phyloP scores from a whole-genome alignment of 192 early-diverging fungal genomes.

The Cetraspora pellucida region DNA sequence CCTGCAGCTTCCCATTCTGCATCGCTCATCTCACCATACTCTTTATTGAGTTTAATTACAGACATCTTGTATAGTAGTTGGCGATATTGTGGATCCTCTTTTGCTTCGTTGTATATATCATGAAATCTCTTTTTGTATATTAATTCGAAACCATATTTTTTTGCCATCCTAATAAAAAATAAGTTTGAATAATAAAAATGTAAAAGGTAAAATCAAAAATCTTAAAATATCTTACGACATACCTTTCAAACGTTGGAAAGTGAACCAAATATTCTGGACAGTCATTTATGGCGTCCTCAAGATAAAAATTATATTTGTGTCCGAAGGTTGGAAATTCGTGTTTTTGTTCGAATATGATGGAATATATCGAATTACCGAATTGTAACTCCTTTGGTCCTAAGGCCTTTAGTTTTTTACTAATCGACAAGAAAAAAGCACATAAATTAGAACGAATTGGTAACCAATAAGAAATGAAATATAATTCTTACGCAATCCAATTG shows the following conservation, averaged over 20 bases:
- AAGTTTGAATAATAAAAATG: not conserved
- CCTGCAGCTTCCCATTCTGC: conserved; percentile 96
- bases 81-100: conserved; percentile 53
- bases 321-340: conserved; percentile 71
- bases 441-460: not conserved
- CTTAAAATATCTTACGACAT: conserved; percentile 17
- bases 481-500: conserved; percentile 80
- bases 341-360: conserved; percentile 79
- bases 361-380: conserved; percentile 91
- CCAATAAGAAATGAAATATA: not conserved
- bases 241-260: conserved; percentile 78
- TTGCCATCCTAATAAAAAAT: conserved; percentile 65
- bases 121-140: conserved; percentile 81
- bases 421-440: not conserved
- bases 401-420: conserved; percentile 57
- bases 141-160: conserved; percentile 79
- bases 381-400: conserved; percentile 44
- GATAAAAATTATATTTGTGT: conserved; percentile 85
- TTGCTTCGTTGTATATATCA: conserved; percentile 71
- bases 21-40: conserved; percentile 60
- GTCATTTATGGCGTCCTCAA: conserved; percentile 93
- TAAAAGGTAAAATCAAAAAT: not conserved
- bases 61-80: conserved; percentile 80
- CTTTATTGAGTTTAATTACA: conserved; percentile 63
- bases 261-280: conserved; percentile 95